Conservation (phyloP, 306 rosid species). For the Fragaria nilgerrensis region DNA sequence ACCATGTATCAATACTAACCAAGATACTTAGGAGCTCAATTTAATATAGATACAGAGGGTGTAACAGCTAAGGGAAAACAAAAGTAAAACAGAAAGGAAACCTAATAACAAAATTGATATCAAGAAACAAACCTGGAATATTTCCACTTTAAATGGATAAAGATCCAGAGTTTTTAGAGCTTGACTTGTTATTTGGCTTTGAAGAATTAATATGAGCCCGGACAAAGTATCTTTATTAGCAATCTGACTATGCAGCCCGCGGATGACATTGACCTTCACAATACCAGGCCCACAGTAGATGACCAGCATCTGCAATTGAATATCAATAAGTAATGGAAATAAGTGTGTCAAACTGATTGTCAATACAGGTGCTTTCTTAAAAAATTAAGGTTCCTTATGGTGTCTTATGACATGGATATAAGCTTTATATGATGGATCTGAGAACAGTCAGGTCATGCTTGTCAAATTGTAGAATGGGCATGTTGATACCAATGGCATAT, state of each 20-base stretch:
- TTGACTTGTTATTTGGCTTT: slow-evolving; percentile 64
- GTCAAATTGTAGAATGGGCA: background rate
- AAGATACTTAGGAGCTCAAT: background rate
- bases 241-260: slow-evolving; percentile 57
- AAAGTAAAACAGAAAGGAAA: background rate
- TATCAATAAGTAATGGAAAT: slow-evolving; percentile 5
- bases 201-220: slow-evolving; percentile 63
- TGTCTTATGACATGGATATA: background rate
- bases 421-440: background rate
- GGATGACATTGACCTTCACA: slow-evolving; percentile 57
- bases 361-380: background rate
- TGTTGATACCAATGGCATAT: background rate
- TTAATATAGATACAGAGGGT: background rate
- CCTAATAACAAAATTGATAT: background rate
- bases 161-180: slow-evolving; percentile 63
- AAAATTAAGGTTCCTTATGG: background rate
- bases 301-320: slow-evolving; percentile 62
- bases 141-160: slow-evolving; percentile 67
- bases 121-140: slow-evolving; percentile 74
- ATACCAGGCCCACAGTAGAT: slow-evolving; percentile 54
- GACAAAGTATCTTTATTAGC: slow-evolving; percentile 57
- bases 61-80: background rate
- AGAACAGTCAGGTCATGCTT: background rate
- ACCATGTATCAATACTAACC: background rate
- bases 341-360: background rate